Base-by-base conservation (phyloP, 208 protist species). In the Acanthamoeba polyphaga region DNA sequence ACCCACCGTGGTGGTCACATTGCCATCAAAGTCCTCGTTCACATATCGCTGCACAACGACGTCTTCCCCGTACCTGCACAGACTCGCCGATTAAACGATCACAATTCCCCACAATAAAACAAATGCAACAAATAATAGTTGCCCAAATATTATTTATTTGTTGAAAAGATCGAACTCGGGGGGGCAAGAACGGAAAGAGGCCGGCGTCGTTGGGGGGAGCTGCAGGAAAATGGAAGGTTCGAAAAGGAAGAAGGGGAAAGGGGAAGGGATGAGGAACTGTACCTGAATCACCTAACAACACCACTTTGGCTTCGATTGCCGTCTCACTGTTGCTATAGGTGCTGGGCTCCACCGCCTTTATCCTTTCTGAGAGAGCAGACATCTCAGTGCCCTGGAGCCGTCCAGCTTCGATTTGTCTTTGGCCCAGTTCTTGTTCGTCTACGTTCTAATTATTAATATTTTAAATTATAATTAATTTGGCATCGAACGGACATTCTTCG, bases 11-110 rank as follows among this genome's bases (percentile, higher is more conserved):
- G 87, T 76, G 22, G 24, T n/a, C 12, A 29, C 19, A 53, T 4
- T 74, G 60, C 29, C 19, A 22, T 72, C 87, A 29, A 60, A 68
- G 27, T 7, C 29, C 24, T 92, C 85, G 34, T 92, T 76, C 62
- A 92, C 87, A 76, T 92, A 92, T 27, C 87, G 34, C 24, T 92
- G 43, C 60, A 92, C 29, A 92, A 43, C 2, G 87, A 92, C 7
- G 87, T 92, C 43, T 92, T 92, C 9, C 87, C 87, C 22, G 87
- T 92, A 10, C 87, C 87, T 92, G 85, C 70, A 17, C n/a, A 24
- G 17, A 72, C 19, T 43, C 38, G 38, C 38, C 38, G 38, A 43
- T 43, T 43, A 7, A 7, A 43, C 38, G 1, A 2, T 12, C 53
- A 22, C 7, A 60, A 60, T 60, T 60, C 3, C 38, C 3, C 38